phyloP scores from a whole-genome alignment of 2,329 filamentous ascomycete genomes.

The Lachnellula arida region DNA sequence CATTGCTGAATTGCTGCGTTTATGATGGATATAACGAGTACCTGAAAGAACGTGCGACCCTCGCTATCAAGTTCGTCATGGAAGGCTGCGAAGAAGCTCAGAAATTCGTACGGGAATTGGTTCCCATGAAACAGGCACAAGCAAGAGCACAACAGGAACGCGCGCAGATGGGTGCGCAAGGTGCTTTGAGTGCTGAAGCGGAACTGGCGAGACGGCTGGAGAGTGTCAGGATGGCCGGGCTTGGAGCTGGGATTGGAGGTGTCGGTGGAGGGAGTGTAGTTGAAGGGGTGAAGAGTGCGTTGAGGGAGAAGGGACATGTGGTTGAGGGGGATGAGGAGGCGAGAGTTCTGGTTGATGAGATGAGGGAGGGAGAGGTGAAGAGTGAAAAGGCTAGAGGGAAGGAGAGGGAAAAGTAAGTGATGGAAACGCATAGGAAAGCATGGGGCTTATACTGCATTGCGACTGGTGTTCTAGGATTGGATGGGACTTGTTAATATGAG shows the following conservation, averaged over 20 bases:
- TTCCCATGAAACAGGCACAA: slow-evolving; percentile 28
- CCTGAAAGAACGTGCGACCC: slow-evolving; percentile 84
- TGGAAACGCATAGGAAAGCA: too few species aligned
- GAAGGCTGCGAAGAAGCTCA: slow-evolving; percentile 71
- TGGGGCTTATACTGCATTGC: too few species aligned
- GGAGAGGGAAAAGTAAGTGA: background rate
- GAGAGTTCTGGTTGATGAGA: background rate
- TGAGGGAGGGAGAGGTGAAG: background rate
- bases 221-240: too few species aligned
- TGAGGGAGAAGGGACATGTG: background rate
- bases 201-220: too few species aligned
- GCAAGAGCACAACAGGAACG: background rate
- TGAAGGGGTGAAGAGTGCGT: background rate
- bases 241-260: too few species aligned
- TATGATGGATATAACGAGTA: slow-evolving; percentile 94
- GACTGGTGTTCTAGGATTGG: too few species aligned
- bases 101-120: slow-evolving; percentile 57
- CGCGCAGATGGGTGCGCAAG: too few species aligned
- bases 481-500: too few species aligned
- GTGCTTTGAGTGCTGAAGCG: too few species aligned
- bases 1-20: slow-evolving; percentile 80
- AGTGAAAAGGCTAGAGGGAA: background rate
- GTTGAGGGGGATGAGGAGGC: background rate
- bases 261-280: background rate
- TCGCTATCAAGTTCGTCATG: slow-evolving; percentile 80